These are phyloP conservation scores for Fusarium miscanthi DNA, from an alignment of 2,329 filamentous ascomycete genomes.

Conservation along the genomic window DNA sequence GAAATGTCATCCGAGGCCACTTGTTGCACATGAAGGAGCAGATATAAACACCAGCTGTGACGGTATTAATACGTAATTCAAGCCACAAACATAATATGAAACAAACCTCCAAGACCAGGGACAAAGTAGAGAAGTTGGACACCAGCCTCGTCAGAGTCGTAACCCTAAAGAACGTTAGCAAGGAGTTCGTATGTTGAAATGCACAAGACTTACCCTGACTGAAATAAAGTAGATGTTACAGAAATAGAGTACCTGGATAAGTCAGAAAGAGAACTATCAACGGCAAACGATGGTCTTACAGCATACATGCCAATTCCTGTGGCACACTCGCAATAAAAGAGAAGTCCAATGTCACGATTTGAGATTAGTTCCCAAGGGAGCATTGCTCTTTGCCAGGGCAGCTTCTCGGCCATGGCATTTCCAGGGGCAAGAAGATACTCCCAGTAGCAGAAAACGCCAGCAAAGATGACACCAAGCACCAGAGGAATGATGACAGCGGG, in stretches of 20 bases:
- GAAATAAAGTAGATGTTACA: conserved; percentile 75
- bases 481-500: conserved; percentile 62
- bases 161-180: conserved; percentile 52
- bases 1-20: conserved; percentile 71
- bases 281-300: conserved; percentile 42
- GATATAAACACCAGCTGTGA: conserved; percentile 62
- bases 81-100: neutral
- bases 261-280: conserved; percentile 50
- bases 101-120: conserved; percentile 67
- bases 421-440: conserved; percentile 66
- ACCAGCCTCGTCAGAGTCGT: conserved; percentile 62
- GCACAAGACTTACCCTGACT: conserved; percentile 54
- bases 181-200: too few relatives aligned
- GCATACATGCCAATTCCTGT: conserved; percentile 67
- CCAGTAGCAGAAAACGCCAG: conserved; percentile 59
- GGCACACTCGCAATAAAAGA: conserved; percentile 71
- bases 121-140: conserved; percentile 71
- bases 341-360: conserved; percentile 67
- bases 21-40: conserved; percentile 70
- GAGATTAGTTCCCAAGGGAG: conserved; percentile 69
- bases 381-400: conserved; percentile 70
- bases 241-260: conserved; percentile 69
- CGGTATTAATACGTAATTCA: neutral
- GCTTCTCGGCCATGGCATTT: conserved; percentile 56
- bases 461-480: conserved; percentile 56